These are phyloP conservation scores for Apodospora peruviana DNA, from an alignment of 495 filamentous ascomycete species.

Conservation along the genomic window DNA sequence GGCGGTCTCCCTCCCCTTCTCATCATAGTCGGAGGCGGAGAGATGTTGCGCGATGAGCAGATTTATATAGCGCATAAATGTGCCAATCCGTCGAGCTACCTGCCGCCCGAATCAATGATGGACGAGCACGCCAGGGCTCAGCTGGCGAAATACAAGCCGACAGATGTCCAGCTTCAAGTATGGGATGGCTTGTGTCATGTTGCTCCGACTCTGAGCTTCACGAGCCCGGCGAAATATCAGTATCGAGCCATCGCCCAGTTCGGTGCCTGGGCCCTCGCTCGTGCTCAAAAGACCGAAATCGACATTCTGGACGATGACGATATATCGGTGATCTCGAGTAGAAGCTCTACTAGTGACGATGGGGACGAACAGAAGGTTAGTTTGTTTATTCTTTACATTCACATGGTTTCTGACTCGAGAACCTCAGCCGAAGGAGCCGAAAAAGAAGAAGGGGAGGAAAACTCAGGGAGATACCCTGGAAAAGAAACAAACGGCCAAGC, in stretches of 20 bases:
- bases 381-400: no score
- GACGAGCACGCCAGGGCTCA: conserved; percentile 56
- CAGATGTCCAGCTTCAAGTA: conserved; percentile 91
- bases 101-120: conserved; percentile 59
- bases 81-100: conserved; percentile 69
- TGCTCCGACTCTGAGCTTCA: conserved; percentile 83
- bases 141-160: conserved; percentile 65
- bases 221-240: conserved; percentile 91
- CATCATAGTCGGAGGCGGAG: conserved; percentile 80
- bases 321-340: conserved; percentile 66
- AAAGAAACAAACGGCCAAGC: no score
- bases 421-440: background rate
- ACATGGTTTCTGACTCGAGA: conserved; percentile 16
- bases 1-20: conserved; percentile 85
- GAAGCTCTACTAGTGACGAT: conserved; percentile 41
- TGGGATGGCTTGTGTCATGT: conserved; percentile 96
- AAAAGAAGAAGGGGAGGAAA: background rate
- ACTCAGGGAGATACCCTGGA: no score
- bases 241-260: conserved; percentile 76
- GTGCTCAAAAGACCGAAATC: conserved; percentile 71
- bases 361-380: conserved; percentile 12
- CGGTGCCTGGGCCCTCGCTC: conserved; percentile 80
- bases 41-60: conserved; percentile 87
- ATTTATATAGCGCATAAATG: conserved; percentile 94
- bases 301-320: conserved; percentile 75